Conservation (phyloP, 2,329 filamentous ascomycete species). For the Monosporascus cannonballus region DNA sequence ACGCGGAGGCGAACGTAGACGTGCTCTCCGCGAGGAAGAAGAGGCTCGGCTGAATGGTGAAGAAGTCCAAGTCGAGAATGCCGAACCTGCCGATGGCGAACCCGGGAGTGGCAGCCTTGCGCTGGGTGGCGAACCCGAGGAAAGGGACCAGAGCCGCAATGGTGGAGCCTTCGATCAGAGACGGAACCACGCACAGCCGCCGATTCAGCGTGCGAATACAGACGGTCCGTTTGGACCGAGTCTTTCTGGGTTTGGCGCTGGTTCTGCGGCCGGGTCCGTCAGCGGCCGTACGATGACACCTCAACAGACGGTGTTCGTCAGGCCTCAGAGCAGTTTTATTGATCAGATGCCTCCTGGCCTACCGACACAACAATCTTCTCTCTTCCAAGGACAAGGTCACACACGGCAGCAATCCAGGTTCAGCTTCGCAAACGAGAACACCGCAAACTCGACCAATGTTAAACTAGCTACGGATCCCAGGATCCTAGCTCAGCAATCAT, state of each 20-base stretch:
- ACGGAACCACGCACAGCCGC: constrained; percentile 66
- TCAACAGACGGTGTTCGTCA: constrained; percentile 69
- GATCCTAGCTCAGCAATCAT: constrained; percentile 76
- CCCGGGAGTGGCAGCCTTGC: constrained; percentile 79
- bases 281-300: constrained; percentile 72
- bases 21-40: constrained; percentile 69
- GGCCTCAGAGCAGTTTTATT: constrained; percentile 54
- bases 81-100: constrained; percentile 60
- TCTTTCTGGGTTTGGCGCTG: constrained; percentile 43
- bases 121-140: constrained; percentile 87
- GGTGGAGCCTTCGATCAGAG: constrained; percentile 49
- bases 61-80: constrained; percentile 39
- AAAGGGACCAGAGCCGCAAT: constrained; percentile 54
- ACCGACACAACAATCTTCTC: constrained; percentile 41
- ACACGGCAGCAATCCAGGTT: constrained; percentile 81
- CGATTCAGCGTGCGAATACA: constrained; percentile 60
- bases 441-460: constrained; percentile 55
- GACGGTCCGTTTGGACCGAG: constrained; percentile 51
- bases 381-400: constrained; percentile 61
- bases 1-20: constrained; percentile 74
- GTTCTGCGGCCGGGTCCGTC: constrained; percentile 48
- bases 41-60: constrained; percentile 44
- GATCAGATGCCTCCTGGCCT: constrained; percentile 57
- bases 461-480: constrained; percentile 76
- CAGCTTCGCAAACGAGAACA: constrained; percentile 75